Evolutionary conservation across 495 filamentous ascomycete species (phyloP), one percentile per base, ranked within the genome.

Genomic region (Rostrohypoxylon terebratum): DNA sequence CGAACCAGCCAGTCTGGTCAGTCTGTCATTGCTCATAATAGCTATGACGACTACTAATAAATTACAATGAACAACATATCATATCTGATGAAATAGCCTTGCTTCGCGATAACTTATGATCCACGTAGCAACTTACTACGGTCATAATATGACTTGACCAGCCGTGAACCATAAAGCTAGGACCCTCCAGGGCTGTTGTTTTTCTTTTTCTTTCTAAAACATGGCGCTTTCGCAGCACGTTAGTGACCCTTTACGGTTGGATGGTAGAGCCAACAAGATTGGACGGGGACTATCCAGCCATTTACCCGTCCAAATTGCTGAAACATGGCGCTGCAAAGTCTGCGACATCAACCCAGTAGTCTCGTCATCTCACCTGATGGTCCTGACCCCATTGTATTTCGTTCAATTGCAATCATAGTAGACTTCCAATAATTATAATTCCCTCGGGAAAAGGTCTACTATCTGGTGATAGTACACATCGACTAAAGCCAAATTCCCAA

Each of bases 271-370:
- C 4, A 10, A 13, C 45, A 48, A 13, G 14, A 16, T n/a, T 20
- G 16, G 45, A 38, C 34, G 45, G 45, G 10, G 25, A 20, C 61
- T 21, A 44, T 6, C 38, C 38, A 42, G 13, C 38, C 3, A 55
- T 55, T 55, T 54, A 31, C 16, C 36, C 34, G 34, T 16, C 10
- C 3, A 51, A 50, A 4, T 51, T 28, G 51, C 51, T 69, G 67
- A 63, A 69, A 69, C 59, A 62, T 44, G 16, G 21, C 59, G 51
- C 44, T 53, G 59, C 63, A n/a, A 45, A 42, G 44, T 63, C 51
- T 63, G 66, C 42, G 59, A 63, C 66, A 51, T 21, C 34, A 21
- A 51, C 31, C 47, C 18, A 16, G 34, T 38, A 6, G 48, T 54
- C 58, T 68, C 25, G 36, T 1, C 3, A 36, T 25, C 28, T 47